phyloP scores from a whole-genome alignment of 306 rosid species.

The Potentilla sterilis region DNA sequence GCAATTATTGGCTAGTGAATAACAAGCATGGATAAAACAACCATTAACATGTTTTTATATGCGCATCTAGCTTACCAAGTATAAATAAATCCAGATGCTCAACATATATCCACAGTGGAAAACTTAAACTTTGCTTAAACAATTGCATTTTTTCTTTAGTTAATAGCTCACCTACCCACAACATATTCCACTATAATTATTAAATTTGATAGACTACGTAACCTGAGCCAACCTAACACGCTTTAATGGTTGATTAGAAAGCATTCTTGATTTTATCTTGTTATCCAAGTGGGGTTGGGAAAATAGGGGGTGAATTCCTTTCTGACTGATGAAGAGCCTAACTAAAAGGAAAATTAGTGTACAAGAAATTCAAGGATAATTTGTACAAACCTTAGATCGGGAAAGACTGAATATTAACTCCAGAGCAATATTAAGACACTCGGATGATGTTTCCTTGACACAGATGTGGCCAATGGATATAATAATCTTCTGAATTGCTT shows the following conservation, averaged over 20 bases:
- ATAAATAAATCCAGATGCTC: not conserved
- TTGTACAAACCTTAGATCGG: constrained; percentile 71
- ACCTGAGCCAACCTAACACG: not conserved
- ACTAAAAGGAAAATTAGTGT: not conserved
- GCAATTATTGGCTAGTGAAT: not conserved
- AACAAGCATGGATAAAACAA: not conserved
- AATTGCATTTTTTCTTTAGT: not conserved
- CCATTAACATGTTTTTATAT: not conserved
- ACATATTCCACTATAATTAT: not conserved
- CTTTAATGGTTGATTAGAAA: not conserved
- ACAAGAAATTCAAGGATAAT: not conserved
- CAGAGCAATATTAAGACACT: constrained; percentile 67
- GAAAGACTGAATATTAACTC: constrained; percentile 66
- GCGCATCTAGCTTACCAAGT: not conserved
- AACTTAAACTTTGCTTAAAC: not conserved
- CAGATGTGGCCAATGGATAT: constrained; percentile 86
- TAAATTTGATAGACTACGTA: not conserved
- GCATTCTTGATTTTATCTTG: not conserved
- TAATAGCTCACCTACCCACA: not conserved
- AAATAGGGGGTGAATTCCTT: not conserved
- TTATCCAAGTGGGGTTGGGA: not conserved
- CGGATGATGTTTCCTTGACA: constrained; percentile 67
- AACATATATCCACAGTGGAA: not conserved
- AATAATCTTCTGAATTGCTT: constrained; percentile 75
- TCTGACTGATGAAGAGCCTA: not conserved